Base-by-base conservation (phyloP, 306 rosid genomes). In the Sechiopsis laciniata region DNA sequence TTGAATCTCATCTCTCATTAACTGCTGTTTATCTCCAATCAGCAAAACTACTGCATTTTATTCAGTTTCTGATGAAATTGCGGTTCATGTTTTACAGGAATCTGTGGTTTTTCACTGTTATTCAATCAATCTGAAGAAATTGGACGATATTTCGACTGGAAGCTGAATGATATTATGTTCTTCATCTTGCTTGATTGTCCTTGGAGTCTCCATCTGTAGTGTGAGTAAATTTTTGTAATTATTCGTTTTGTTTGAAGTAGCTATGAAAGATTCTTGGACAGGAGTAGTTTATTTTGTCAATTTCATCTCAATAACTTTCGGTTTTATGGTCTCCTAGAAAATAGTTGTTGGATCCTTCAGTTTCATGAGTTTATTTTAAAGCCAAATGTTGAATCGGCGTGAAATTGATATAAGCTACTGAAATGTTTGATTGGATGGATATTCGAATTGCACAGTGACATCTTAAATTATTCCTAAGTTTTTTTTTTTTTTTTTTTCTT, bases 341-440 rank as follows among this genome's bases (percentile, higher is more conserved):
- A n/a, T 9, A 19, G 32, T 45, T 0, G 9, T 20, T 45, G 55
- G 29, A 45, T 67, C 10, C 19, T 40, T 66, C 17, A 45, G 54
- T 12, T 40, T 45, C 53, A 5, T 17, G 55, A 66, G 5, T 66
- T 66, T 45, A 19, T 45, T 42, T 66, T 19, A 5, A 45, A 45
- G 55, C 55, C 17, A 26, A 21, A 20, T 10, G 72, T 66, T 45
- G 37, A 21, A 20, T 45, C 56, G 8, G 29, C 0, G 72, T 67
- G 40, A 46, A 67, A 67, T 67, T 13, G 35, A 67, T 46, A 20
- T 6, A 45, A 67, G 53, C 55, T 45, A 11, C 19, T 48, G 72
- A 14, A 20, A 17, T 66, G 35, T 67, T 67, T 67, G 72, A 45
- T 20, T 67, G 37, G 72, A 42, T 19, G 1, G 55, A 42, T 67